Conservation (phyloP, 2,329 filamentous ascomycete species). For the Chalara sp. region DNA sequence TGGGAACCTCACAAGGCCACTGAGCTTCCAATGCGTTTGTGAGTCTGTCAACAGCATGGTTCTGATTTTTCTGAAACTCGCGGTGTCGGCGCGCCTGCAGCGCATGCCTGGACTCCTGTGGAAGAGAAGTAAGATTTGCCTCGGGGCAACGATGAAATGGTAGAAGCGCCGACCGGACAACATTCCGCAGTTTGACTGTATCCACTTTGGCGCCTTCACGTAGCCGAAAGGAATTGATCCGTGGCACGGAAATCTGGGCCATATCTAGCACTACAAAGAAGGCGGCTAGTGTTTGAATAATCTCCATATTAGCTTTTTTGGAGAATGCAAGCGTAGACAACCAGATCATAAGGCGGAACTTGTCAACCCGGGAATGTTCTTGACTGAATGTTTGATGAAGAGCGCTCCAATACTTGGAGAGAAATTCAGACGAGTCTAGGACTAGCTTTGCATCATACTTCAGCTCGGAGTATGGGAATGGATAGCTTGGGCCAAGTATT, state of each 20-base stretch:
- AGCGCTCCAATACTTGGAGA: constrained; percentile 19
- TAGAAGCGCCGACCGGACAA: background rate
- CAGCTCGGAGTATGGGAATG: constrained; percentile 11
- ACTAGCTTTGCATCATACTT: constrained; percentile 12
- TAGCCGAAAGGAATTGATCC: too few relatives aligned
- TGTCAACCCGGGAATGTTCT: constrained; percentile 8
- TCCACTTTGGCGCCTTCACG: too few relatives aligned
- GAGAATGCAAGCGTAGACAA: constrained; percentile 23
- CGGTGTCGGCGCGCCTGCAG: too few relatives aligned
- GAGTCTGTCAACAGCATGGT: too few relatives aligned
- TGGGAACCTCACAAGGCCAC: too few relatives aligned
- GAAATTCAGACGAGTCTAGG: constrained; percentile 7
- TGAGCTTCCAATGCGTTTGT: too few relatives aligned
- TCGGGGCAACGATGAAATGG: constrained; percentile 6
- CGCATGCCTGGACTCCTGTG: too few relatives aligned
- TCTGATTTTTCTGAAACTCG: too few relatives aligned
- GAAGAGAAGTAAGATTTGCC: too few relatives aligned
- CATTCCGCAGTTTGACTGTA: background rate
- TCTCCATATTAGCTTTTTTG: constrained; percentile 11
- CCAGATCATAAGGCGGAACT: constrained; percentile 24
- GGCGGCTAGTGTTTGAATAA: constrained; percentile 26
- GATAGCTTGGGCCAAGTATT: background rate
- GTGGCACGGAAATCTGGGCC: constrained; percentile 3
- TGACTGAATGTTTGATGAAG: constrained; percentile 16
- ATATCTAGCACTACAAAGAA: constrained; percentile 19